A percentile compares a stretch with the other conserved stretches of the same genome.
Conservation (phyloP, 2,329 filamentous ascomycete species). For the Penicillium palitans region DNA sequence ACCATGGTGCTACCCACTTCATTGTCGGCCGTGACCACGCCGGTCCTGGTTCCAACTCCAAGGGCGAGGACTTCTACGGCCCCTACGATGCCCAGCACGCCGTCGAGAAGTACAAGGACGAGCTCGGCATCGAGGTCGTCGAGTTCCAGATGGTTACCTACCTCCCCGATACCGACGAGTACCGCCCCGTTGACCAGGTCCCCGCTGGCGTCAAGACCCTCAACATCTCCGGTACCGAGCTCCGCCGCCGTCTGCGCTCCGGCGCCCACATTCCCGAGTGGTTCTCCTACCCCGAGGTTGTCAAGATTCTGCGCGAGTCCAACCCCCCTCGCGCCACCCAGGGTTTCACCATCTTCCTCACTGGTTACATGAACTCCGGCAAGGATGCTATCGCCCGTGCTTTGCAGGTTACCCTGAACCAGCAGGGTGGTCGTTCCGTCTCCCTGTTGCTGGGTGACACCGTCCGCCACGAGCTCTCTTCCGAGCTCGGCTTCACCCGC, state of each 20-base stretch:
- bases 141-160: conserved; percentile 99
- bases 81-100: conserved; percentile 96
- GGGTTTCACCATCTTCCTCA: conserved; percentile 98
- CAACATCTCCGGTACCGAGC: conserved; percentile 85
- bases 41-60: conserved; percentile 96
- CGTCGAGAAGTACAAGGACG: conserved; percentile 92
- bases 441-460: conserved; percentile 95
- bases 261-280: conserved; percentile 96
- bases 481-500: conserved; percentile 91
- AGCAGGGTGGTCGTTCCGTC: conserved; percentile 92
- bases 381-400: conserved; percentile 97
- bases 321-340: conserved; percentile 88
- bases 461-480: conserved; percentile 86
- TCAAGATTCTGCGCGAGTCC: conserved; percentile 92
- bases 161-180: conserved; percentile 95
- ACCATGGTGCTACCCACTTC: conserved; percentile 98
- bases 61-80: conserved; percentile 95
- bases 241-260: conserved; percentile 84
- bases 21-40: conserved; percentile 98
- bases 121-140: conserved; percentile 98
- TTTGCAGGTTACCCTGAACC: conserved; percentile 94
- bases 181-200: conserved; percentile 89
- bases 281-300: conserved; percentile 99
- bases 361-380: conserved; percentile 92
- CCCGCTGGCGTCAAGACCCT: conserved; percentile 77